Percentiles rank a stretch among this genome's conserved stretches.
phyloP scores from a whole-genome alignment of 495 filamentous ascomycete genomes.

The Tetracladium setigerum region DNA sequence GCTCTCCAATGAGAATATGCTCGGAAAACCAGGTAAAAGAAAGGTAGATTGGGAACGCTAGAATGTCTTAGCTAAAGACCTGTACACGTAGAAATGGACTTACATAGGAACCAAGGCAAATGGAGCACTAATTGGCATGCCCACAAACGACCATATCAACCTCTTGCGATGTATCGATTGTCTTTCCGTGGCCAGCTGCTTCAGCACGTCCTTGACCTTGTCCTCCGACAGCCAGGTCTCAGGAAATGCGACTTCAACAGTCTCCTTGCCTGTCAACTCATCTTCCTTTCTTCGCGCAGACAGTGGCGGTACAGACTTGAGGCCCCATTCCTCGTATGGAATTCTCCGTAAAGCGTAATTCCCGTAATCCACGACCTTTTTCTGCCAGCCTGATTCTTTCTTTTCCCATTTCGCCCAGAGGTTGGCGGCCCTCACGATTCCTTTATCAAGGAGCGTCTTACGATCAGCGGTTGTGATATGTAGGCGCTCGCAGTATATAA shows the following conservation, averaged over 20 bases:
- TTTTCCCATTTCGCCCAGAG: conserved; percentile 86
- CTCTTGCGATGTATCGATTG: conserved; percentile 67
- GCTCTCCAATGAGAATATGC: conserved; percentile 66
- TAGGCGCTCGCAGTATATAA: conserved; percentile 85
- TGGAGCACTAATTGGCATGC: conserved; percentile 78
- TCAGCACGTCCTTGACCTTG: conserved; percentile 52
- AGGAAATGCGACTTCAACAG: conserved; percentile 74
- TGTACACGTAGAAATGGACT: conserved; percentile 22
- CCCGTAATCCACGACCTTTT: conserved; percentile 73
- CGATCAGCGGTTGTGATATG: conserved; percentile 37
- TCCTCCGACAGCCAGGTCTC: conserved; percentile 54
- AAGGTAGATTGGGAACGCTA: conserved; percentile 91
- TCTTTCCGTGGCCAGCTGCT: conserved; percentile 65
- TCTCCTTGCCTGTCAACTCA: conserved; percentile 53
- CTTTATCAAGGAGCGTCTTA: conserved; percentile 50
- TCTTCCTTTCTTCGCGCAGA: conserved; percentile 55
- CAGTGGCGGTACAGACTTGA: conserved; percentile 89
- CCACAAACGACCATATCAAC: conserved; percentile 71
- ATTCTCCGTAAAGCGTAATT: conserved; percentile 80
- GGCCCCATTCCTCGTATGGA: conserved; percentile 92
- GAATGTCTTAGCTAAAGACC: neutral
- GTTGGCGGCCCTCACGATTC: conserved; percentile 58
- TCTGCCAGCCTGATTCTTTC: conserved; percentile 79
- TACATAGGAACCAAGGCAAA: conserved; percentile 81
- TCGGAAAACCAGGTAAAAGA: conserved; percentile 89